A percentile compares a stretch with the other conserved stretches of the same genome.
Conservation (phyloP, 257 asterid species). For the Fraxinus quadrangulata region DNA sequence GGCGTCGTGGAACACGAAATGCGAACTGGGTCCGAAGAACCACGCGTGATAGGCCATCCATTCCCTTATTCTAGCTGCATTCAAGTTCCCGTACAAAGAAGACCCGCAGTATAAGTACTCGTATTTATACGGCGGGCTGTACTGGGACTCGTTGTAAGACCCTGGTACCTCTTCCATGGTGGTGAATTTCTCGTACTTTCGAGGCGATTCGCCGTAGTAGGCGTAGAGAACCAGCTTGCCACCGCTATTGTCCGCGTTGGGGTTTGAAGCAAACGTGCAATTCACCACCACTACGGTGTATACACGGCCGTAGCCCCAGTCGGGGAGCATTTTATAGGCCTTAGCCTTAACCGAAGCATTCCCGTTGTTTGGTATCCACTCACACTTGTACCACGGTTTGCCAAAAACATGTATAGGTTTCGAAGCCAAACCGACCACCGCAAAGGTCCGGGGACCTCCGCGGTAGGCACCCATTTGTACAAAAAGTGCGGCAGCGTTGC, state of each 20-base stretch:
- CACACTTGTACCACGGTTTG: constrained; percentile 73
- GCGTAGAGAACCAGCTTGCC: constrained; percentile 54
- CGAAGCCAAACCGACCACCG: constrained; percentile 77
- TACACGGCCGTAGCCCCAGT: constrained; percentile 86
- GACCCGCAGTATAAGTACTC: constrained; percentile 64
- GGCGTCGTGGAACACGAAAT: constrained; percentile 65
- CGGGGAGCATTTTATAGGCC: constrained; percentile 61
- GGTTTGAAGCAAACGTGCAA: constrained; percentile 50
- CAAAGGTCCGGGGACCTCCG: constrained; percentile 73
- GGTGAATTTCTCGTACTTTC: constrained; percentile 46
- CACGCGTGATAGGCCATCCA: constrained; percentile 73
- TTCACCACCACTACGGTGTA: constrained; percentile 70
- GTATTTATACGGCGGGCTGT: constrained; percentile 44
- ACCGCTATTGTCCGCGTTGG: constrained; percentile 51
- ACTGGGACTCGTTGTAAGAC: constrained; percentile 40
- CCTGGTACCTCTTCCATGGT: constrained; percentile 55
- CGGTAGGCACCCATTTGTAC: constrained; percentile 91
- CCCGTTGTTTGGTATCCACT: constrained; percentile 66
- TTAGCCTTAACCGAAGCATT: constrained; percentile 38
- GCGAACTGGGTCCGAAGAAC: constrained; percentile 57
- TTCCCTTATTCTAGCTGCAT: constrained; percentile 51
- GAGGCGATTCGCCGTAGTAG: constrained; percentile 50
- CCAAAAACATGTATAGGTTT: constrained; percentile 78
- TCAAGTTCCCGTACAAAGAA: constrained; percentile 54
- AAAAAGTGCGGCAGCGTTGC: constrained; percentile 75